A percentile compares a stretch with the other conserved stretches of the same genome.
Conservation (phyloP, 495 filamentous ascomycete genomes). For the Lepidopterella palustris region DNA sequence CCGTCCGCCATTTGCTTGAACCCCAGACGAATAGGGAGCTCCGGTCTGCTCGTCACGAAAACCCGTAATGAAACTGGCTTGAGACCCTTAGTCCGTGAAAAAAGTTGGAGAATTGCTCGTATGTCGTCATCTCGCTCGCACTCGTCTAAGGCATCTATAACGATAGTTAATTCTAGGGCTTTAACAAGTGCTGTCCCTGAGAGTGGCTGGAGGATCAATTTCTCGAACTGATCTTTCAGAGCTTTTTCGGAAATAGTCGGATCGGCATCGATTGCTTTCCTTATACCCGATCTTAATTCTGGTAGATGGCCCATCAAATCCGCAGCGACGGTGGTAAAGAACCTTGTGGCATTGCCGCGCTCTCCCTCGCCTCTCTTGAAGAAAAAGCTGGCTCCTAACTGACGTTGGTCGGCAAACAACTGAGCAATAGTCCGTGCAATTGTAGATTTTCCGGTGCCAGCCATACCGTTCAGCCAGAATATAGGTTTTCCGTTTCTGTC, state of each 20-base stretch:
- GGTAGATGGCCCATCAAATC: conserved; percentile 6
- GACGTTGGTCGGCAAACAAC: conserved; percentile 9
- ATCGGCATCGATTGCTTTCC: conserved; percentile 9
- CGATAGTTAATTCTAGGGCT: conserved; percentile 14
- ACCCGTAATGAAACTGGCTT: conserved; percentile 23
- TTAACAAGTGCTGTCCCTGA: conserved; percentile 10
- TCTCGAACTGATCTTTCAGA: conserved; percentile 9
- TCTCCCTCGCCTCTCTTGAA: too few species aligned
- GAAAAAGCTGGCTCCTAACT: conserved; percentile 26
- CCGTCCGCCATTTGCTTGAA: conserved; percentile 16
- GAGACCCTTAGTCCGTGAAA: conserved; percentile 21
- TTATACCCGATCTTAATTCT: conserved; percentile 2
- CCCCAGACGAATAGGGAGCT: conserved; percentile 27
- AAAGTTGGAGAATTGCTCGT: conserved; percentile 25
- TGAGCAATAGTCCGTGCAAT: conserved; percentile 25
- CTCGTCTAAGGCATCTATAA: conserved; percentile 36
- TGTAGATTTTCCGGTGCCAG: too few species aligned
- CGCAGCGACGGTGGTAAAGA: conserved; percentile 23
- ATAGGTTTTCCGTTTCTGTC: conserved; percentile 10
- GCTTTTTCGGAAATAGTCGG: conserved; percentile 11
- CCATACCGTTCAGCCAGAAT: conserved; percentile 36
- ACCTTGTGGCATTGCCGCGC: conserved; percentile 14
- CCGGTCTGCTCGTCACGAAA: conserved; percentile 36
- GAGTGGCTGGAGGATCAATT: conserved; percentile 11
- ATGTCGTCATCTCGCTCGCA: conserved; percentile 29